Evolutionary conservation across 805 yeast genomes (phyloP), one percentile per base, ranked within the genome.

Genomic region (Hanseniaspora mollemarum): DNA sequence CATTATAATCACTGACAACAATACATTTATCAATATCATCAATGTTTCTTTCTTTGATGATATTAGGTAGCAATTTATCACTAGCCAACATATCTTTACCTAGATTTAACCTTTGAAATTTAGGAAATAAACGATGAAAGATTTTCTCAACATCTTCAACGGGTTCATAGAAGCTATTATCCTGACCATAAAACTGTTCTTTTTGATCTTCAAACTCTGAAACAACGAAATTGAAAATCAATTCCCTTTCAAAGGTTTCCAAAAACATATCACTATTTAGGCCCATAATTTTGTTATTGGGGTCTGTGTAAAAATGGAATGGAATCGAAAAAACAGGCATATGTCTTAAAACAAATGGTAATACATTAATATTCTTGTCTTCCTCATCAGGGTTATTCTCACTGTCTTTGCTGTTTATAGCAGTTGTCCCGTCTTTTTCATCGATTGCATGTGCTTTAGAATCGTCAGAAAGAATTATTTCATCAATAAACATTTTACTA

Each of bases 311-410:
- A 54, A 78, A 78, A 13, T 61, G 57, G 15, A 70, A 67, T 0
- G 94, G 90, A 10, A 83, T 77, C 0, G 83, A 73, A 40, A 73
- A 68, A 0, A 80, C 68, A 18, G 85, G 80, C 53, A 81, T 74
- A 38, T 80, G 76, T 53, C 88, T 66, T 25, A 83, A 62, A 10
- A 83, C 69, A 63, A 83, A 77, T 1, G 87, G 88, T 31, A 83
- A 62, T 64, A 80, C 80, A 55, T 80, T 82, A 5, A 84, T 73
- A 56, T 43, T 60, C 62, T 5, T 42, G 5, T 32, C 38, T n/a
- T 29, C 41, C 15, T 46, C 50, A 29, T 16, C 43, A 4, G 15
- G 22, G 4, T 18, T 43, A 13, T 31, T 21, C 6, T 21, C 21
- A 15, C 5, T 13, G 9, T 9, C n/a, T 4, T 32, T 32, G 15